These are phyloP conservation scores for Volvox africanus DNA, from an alignment of 139 green algal genomes.

Conservation along the genomic window DNA sequence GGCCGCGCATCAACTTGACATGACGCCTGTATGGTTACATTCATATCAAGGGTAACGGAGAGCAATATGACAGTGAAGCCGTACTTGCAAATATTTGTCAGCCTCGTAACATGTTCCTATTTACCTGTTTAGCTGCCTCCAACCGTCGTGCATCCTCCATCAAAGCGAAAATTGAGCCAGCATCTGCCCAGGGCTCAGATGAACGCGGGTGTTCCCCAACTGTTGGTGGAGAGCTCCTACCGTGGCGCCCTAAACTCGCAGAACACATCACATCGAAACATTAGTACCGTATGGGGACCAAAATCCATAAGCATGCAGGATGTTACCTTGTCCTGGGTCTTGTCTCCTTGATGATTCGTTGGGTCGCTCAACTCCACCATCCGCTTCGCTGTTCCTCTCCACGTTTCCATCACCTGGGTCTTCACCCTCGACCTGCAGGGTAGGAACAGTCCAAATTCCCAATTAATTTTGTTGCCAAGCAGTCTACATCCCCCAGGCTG, in stretches of 20 bases:
- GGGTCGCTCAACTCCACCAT: neutral
- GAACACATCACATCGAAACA: neutral
- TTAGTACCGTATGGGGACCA: no score
- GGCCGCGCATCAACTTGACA: neutral
- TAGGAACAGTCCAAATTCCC: no score
- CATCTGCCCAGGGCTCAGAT: constrained; percentile 58
- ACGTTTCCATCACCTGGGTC: constrained; percentile 47
- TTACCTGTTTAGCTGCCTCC: constrained; percentile 24
- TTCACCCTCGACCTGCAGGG: constrained; percentile 65
- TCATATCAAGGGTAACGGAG: no score
- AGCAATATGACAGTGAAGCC: no score
- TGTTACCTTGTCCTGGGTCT: neutral
- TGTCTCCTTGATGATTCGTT: neutral
- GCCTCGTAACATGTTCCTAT: neutral
- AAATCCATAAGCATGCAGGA: neutral
- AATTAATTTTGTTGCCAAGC: no score
- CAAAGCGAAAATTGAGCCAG: constrained; percentile 56
- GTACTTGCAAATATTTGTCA: no score
- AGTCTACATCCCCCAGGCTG: no score
- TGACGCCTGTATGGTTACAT: no score
- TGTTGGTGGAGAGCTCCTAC: neutral
- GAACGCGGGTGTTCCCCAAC: neutral
- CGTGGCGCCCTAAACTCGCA: neutral
- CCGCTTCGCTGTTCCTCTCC: neutral
- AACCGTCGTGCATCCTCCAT: constrained; percentile 42